Percentiles rank a stretch among this genome's conserved stretches.
These are phyloP conservation scores for Tothia fuscella DNA, from an alignment of 2,329 filamentous ascomycete genomes.

Conservation along the genomic window DNA sequence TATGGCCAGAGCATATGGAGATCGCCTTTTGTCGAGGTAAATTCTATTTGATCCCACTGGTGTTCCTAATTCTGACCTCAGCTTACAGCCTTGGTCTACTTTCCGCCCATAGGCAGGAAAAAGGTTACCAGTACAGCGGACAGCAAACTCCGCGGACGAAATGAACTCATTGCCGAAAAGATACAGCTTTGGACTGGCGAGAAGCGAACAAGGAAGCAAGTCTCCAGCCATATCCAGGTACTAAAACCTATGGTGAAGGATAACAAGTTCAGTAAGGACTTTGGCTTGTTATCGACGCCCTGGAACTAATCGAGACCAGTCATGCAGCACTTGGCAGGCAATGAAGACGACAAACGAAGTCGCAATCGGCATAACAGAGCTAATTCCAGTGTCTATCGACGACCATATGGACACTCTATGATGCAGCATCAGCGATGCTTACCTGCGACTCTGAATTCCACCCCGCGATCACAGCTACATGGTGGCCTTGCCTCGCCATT, in stretches of 20 bases:
- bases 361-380: no score
- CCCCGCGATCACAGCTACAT: no score
- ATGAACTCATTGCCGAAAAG: conserved; percentile 49
- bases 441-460: neutral
- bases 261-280: conserved; percentile 39
- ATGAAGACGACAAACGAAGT: no score
- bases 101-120: conserved; percentile 46
- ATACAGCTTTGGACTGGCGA: conserved; percentile 45
- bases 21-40: conserved; percentile 36
- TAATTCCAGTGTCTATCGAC: no score
- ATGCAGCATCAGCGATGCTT: neutral
- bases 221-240: conserved; percentile 53
- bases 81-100: conserved; percentile 35
- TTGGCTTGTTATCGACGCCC: no score
- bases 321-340: no score
- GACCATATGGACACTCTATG: no score
- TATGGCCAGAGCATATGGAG: conserved; percentile 37
- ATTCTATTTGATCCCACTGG: conserved; percentile 1
- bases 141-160: conserved; percentile 45
- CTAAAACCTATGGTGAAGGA: conserved; percentile 43
- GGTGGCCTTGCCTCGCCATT: no score
- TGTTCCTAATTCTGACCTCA: neutral
- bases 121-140: conserved; percentile 33
- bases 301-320: no score
- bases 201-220: conserved; percentile 43